Base-by-base conservation (phyloP, 805 yeast species). In the Cyberlindnera misumaiensis region DNA sequence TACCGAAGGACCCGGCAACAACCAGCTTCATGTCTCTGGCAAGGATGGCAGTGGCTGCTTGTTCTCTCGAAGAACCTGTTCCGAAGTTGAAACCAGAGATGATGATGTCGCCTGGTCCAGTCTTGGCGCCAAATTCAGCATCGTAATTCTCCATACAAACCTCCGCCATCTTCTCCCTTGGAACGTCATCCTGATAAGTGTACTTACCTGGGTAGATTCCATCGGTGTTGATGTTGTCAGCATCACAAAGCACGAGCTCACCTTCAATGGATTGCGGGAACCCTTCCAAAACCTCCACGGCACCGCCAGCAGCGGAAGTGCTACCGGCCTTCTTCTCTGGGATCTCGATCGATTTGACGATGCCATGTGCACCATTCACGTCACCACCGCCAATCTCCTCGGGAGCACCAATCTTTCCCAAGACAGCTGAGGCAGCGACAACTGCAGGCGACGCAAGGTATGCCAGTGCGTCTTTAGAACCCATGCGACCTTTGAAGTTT, bases 141-240 rank as follows among this genome's bases (percentile, higher is more conserved):
- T 93, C 99, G 64, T 93, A 93, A 68, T 93, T 93, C 65, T 93
- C 98, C 99, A 93, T 93, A 68, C 98, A 93, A 34, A 93, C 98
- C 63, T 90, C 84, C 27, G 98, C 98, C 99, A 93, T 93, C 60
- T 83, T 86, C 52, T 86, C 95, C 55, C 83, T 74, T 30, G 97
- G 75, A 34, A 93, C 93, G 58, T 93, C 97, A 62, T 93, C 99
- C 67, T 93, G 97, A 65, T 93, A 93, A 9, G 99, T 93, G 70
- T 93, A 93, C 61, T 93, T 93, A 49, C 99, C 99, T 16, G 99
- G 99, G 59, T 93, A 93, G 42, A 93, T 93, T 56, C 97, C 99
- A 61, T 93, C 99, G 16, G 99, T 93, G 67, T 93, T 93, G 63
- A 93, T 80, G 59, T 83, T 84, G 64, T 93, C 98, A 33, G 97